Evolutionary conservation across 73 alveolate genomes (phyloP), one percentile per base, ranked within the genome.

Genomic region (Paramecium sexaurelia): DNA sequence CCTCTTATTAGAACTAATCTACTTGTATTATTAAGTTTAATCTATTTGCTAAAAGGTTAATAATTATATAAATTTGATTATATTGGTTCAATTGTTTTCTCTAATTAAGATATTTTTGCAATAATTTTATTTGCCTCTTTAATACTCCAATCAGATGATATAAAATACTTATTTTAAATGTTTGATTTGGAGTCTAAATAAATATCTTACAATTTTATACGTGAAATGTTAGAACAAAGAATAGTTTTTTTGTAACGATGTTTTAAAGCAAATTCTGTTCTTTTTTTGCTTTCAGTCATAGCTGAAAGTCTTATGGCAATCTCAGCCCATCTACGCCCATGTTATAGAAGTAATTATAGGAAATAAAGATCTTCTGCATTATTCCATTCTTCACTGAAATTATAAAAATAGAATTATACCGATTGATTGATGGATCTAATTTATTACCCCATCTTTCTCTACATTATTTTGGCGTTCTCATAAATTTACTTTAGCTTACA

Each of bases 391-490:
- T 95, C 95, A 85, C 96, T 96, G 37, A 39, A 84, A 37, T 37
- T 7, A 39, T 51, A 43, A n/a, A 26, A n/a, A 37, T 19, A 17
- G 27, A 17, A 19, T 51, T 32, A 17, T 73, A 73, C 87, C 92
- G 67, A 55, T 92, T 95, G 8, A 97, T 95, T 13, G 87, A 36
- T 69, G 99, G 99, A 68, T 97, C 96, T 24, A 97, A 82, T 57
- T 96, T 96, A 61, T 97, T 97, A 75, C 93, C 95, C 98, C 98
- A 97, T 69, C 99, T 89, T 91, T 97, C 99, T 83, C 99, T 35
- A 51, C 99, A 97, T 73, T 97, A 96, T 93, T 97, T 97, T 39
- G 90, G 90, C 11, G 73, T 39, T 40, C 90, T 37, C 32, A 13
- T 41, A 24, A 41, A 41, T 40, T 78, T 73, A 37, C 35, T 9